Percentiles rank a stretch among this genome's conserved stretches.
These are phyloP conservation scores for Crepidotus variabilis DNA, from an alignment of 768 basidiomycete genomes.

Conservation along the genomic window DNA sequence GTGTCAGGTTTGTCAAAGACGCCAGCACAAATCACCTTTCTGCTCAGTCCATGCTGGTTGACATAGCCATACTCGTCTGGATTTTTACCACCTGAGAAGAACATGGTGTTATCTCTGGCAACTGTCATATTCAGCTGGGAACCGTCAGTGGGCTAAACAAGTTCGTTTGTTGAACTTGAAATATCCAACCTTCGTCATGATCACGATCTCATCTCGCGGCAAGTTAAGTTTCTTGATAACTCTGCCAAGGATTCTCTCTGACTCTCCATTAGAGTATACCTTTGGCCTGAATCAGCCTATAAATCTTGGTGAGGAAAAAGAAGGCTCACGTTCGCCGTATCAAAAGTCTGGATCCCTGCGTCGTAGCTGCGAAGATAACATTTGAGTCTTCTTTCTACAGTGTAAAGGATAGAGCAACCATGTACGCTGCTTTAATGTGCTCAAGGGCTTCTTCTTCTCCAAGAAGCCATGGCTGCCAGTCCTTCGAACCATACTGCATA, in stretches of 20 bases:
- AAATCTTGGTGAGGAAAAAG: background rate
- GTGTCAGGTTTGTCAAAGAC: background rate
- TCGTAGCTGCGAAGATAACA: constrained; percentile 38
- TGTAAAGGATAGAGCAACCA: background rate
- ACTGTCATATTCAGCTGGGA: constrained; percentile 34
- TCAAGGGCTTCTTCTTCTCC: constrained; percentile 46
- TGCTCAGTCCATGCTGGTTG: constrained; percentile 46
- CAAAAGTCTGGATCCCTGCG: constrained; percentile 61
- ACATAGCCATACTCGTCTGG: constrained; percentile 44
- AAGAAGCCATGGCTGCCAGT: constrained; percentile 49
- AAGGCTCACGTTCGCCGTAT: constrained; percentile 44
- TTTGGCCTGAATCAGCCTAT: constrained; percentile 14
- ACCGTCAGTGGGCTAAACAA: background rate
- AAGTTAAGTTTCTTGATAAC: constrained; percentile 64
- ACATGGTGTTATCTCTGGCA: constrained; percentile 13
- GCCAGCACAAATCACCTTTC: constrained; percentile 19
- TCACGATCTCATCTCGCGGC: constrained; percentile 73
- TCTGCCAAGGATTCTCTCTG: constrained; percentile 67
- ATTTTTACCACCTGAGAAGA: constrained; percentile 6
- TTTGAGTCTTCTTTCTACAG: background rate
- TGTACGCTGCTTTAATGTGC: constrained; percentile 49
- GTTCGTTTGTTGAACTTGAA: background rate
- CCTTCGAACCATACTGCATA: constrained; percentile 53
- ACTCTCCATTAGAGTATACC: constrained; percentile 64
- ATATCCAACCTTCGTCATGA: constrained; percentile 63